A percentile compares a stretch with the other conserved stretches of the same genome.
Evolutionary conservation across 306 rosid species (phyloP).

Genomic region (Clitoria ternatea): DNA sequence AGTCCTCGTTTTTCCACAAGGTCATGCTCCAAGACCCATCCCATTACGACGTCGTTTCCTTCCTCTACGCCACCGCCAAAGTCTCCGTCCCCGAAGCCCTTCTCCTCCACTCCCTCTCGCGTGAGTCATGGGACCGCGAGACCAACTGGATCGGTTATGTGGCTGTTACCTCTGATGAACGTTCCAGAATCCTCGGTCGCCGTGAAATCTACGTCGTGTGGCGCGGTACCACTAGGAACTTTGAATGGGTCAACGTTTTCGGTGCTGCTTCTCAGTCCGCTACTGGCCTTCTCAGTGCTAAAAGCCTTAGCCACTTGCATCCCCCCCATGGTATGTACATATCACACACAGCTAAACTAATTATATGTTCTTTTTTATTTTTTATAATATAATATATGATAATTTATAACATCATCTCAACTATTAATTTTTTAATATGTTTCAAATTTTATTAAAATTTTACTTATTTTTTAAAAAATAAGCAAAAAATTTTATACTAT

Average conservation of each 20-base stretch:
- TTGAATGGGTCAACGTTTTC: constrained; percentile 53
- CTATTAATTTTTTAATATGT: too few species aligned
- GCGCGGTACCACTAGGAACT: constrained; percentile 57
- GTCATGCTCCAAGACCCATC: constrained; percentile 41
- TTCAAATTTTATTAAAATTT: too few species aligned
- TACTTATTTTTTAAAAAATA: too few species aligned
- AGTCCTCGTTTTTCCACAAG: constrained; percentile 49
- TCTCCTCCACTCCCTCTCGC: constrained; percentile 47
- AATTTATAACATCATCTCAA: too few species aligned
- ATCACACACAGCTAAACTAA: too few species aligned
- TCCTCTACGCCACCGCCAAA: constrained; percentile 65
- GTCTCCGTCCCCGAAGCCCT: constrained; percentile 53
- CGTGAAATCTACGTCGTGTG: constrained; percentile 63
- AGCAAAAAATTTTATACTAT: too few species aligned
- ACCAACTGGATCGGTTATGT: constrained; percentile 74
- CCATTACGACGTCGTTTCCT: constrained; percentile 37
- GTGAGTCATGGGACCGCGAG: constrained; percentile 69
- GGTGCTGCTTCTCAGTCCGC: constrained; percentile 36
- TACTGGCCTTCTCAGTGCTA: not conserved
- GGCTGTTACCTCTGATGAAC: constrained; percentile 49
- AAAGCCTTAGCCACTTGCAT: not conserved
- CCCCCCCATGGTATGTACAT: too few species aligned
- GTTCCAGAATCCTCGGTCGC: constrained; percentile 29
- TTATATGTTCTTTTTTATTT: too few species aligned
- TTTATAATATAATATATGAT: too few species aligned